Evolutionary conservation across 768 basidiomycete genomes (phyloP).

Genomic region (Russula ochroleuca): DNA sequence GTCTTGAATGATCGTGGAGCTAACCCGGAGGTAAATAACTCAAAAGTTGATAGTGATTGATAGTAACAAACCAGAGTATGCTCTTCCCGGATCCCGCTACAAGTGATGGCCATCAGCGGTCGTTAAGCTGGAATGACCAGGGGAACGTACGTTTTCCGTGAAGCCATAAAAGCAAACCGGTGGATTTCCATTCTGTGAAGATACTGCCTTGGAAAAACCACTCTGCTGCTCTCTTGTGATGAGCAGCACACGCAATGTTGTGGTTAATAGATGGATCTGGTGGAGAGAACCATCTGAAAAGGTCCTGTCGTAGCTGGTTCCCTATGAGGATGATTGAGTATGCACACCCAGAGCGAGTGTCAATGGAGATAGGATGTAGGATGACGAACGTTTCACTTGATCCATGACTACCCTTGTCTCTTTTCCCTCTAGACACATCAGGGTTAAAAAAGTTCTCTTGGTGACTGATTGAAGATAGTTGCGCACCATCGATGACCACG

Average conservation of each 20-base stretch:
- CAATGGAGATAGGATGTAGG: neutral
- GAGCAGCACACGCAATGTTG: neutral
- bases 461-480: neutral
- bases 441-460: neutral
- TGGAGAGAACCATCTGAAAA: neutral
- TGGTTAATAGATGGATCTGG: neutral
- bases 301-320: neutral
- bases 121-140: neutral
- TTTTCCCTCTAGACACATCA: neutral
- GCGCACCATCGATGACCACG: neutral
- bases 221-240: neutral
- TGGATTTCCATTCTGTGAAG: neutral
- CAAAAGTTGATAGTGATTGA: neutral
- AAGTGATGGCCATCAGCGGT: neutral
- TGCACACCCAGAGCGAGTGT: neutral
- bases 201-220: constrained; percentile 2
- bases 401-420: neutral
- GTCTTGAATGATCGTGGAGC: constrained; percentile 11
- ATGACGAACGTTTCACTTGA: neutral
- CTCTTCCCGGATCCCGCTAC: constrained; percentile 15
- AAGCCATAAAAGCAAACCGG: neutral
- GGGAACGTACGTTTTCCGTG: constrained; percentile 5
- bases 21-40: neutral
- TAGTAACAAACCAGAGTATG: constrained; percentile 2
- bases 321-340: neutral